These are phyloP conservation scores for Fraxinus baroniana DNA, from an alignment of 305 asterid species.

Conservation along the genomic window DNA sequence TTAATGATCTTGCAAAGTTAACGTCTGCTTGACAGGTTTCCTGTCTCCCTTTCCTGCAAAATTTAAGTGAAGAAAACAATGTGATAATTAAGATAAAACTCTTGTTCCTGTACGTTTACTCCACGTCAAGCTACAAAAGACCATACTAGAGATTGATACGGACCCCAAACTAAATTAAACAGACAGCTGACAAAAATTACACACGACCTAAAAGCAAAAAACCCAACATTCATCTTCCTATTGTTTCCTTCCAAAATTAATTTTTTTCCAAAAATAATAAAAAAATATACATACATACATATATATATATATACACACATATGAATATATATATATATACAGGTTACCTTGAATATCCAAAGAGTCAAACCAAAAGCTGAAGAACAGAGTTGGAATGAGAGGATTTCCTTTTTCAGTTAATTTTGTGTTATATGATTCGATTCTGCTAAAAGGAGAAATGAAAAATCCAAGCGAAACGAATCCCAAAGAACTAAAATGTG, in stretches of 20 bases:
- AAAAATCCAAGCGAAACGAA: not conserved
- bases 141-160: not conserved
- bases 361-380: not conserved
- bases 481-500: not conserved
- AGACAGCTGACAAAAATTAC: not conserved
- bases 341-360: not conserved
- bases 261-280: not conserved
- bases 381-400: not conserved
- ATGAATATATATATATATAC: too few relatives aligned
- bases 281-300: too few relatives aligned
- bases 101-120: not conserved
- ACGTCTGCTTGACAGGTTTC: constrained; percentile 6
- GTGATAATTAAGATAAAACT: not conserved
- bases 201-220: not conserved
- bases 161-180: not conserved
- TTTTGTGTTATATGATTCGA: not conserved
- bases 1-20: constrained; percentile 19
- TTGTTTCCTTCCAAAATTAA: not conserved
- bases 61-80: not conserved
- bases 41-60: constrained; percentile 26
- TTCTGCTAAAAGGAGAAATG: not conserved
- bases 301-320: too few relatives aligned
- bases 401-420: not conserved
- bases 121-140: not conserved
- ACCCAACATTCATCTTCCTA: not conserved